Base-by-base conservation (phyloP, 441 rosid genomes). In the Eruca vesicaria region DNA sequence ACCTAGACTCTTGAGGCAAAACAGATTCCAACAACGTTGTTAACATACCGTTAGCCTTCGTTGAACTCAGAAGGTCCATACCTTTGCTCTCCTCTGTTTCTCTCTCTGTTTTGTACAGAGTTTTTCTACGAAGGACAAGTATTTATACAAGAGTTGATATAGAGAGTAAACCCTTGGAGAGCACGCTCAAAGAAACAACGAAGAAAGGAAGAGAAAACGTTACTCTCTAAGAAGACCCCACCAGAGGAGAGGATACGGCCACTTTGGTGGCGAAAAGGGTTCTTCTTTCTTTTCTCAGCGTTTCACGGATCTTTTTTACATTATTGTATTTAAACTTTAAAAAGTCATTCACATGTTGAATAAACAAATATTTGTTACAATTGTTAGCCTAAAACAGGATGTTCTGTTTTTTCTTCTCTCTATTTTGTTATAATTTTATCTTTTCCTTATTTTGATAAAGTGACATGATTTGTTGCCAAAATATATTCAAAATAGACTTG, bases 51-150 rank as follows among this genome's bases (percentile, higher is more conserved):
- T 31, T 73, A 28, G 48, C 35, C 0, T 18, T 75, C 15, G 77
- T 41, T 28, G 82, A 87, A 77, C n/a, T 33, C 3, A 68, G 66
- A 68, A 78, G 68, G 81, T 72, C 45, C 74, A 78, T 72, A 9
- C 55, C 59, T 65, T 16, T 53, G 60, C 60, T 41, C 71, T 63
- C 15, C 14, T 23, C 55, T 31, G 26, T 23, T 23, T 23, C 26
- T 23, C 11, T 68, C 19, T 41, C 41, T 28, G 4, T 28, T 66
- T 32, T 33, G 32, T 29, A 5, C 32, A 29, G 32, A 29, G 32
- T 29, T 7, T n/a, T 41, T 14, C 57, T 65, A 63, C 35, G 59
- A 65, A 15, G 11, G 21, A 43, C 10, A 33, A 14, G 2, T 55
- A 62, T 55, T 73, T 68, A 78, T 53, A 78, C 28, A 67, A 35